These are phyloP conservation scores for Colletotrichum sp. DNA, from an alignment of 2,329 filamentous ascomycete species.

Conservation along the genomic window DNA sequence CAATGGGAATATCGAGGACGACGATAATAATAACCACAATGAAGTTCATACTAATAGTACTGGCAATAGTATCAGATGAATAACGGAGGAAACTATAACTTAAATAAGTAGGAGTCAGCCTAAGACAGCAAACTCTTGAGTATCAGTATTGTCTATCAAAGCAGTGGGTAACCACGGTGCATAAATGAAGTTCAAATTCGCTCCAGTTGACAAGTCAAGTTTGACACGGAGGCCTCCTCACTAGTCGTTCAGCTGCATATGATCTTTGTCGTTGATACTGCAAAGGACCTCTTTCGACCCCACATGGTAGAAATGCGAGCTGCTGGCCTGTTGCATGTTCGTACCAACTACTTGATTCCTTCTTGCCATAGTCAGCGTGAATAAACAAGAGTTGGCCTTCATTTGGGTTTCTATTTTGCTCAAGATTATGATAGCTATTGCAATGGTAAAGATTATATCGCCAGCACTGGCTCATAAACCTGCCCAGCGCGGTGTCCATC, in stretches of 20 bases:
- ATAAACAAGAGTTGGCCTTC: too few species aligned
- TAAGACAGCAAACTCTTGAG: not conserved
- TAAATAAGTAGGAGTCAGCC: too few species aligned
- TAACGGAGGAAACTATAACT: too few species aligned
- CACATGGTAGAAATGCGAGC: not conserved
- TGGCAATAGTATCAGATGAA: too few species aligned
- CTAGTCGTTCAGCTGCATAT: rapidly evolving
- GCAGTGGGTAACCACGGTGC: not conserved
- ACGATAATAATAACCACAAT: too few species aligned
- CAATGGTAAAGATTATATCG: not conserved
- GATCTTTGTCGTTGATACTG: not conserved
- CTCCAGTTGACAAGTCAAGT: not conserved
- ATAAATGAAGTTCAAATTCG: not conserved
- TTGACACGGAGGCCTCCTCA: not conserved
- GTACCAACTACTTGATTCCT: not conserved
- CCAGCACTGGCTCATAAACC: not conserved
- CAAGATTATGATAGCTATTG: rapidly evolving
- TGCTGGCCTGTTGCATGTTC: not conserved
- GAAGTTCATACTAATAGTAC: too few species aligned
- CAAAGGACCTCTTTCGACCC: not conserved
- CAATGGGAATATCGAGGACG: too few species aligned
- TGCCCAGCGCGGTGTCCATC: not conserved
- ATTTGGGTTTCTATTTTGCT: not conserved
- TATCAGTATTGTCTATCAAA: not conserved
- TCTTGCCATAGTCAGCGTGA: rapidly evolving